Evolutionary conservation across 768 basidiomycete species (phyloP), one percentile per base, ranked within the genome.

Genomic region (Multifurca ochricompacta): DNA sequence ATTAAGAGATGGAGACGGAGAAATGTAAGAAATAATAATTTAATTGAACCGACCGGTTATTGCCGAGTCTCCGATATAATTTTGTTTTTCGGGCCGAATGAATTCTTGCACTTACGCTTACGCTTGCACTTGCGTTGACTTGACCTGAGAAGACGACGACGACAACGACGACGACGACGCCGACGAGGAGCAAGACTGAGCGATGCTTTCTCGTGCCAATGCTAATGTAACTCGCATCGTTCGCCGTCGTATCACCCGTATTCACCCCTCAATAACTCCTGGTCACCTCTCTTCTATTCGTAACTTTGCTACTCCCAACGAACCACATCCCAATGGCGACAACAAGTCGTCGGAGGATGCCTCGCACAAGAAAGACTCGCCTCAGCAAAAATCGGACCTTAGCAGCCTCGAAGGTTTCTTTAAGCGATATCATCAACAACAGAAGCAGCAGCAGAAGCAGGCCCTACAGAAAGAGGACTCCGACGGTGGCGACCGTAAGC

Each of bases 401-500:
- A 65, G 54, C 35, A 55, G 48, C 30, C 50, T 61, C 13, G 60
- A 61, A 30, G 60, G 60, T 5, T 63, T 63, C 47, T 63, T 63
- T 54, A 57, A 63, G 54, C 63, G 57, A 13, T 64, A 60, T 19
- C 60, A 63, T 36, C 61, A 60, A 30, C 44, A 59, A 47, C 53
- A 59, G 48, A 49, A 32, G 1, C 56, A 58, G 37, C 54, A 40
- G 18, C 56, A 59, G 49, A 46, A 54, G 25, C 42, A 62, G 30
- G 62, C 68, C 34, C 62, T 72, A 30, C 41, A 67, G 42, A 58
- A 64, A 6, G 69, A 73, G 30, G 59, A 68, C 10, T 57, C 66
- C 14, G 65, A 69, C 4, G 66, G 68, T 48, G 65, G 72, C 13
- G 72, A 75, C 45, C 65, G 71, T 51, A 75, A 74, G 41, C 69